These are phyloP conservation scores for Bruguiera sexangula DNA, from an alignment of 345 rosid species.

Conservation along the genomic window DNA sequence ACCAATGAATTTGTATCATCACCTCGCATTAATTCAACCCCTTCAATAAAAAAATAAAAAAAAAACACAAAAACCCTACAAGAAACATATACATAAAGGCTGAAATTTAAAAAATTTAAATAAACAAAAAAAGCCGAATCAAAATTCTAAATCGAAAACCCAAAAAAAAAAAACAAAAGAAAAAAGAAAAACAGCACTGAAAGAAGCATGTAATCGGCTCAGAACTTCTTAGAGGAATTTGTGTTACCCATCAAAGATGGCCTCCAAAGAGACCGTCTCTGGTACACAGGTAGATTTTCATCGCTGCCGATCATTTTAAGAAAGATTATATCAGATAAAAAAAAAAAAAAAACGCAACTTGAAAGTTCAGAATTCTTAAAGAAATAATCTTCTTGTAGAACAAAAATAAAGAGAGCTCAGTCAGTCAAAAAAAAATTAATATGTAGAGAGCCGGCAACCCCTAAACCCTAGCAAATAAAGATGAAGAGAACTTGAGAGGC, in stretches of 20 bases:
- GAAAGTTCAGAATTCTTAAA: too few species aligned
- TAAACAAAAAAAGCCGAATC: not conserved
- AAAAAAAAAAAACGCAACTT: too few species aligned
- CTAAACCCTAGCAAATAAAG: not conserved
- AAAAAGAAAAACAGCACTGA: not conserved
- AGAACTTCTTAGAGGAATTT: conserved; percentile 63
- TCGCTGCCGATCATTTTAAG: conserved; percentile 21
- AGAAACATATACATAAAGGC: too few species aligned
- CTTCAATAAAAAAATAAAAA: not conserved
- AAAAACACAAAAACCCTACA: not conserved
- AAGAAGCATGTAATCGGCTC: conserved; percentile 23
- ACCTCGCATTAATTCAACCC: conserved; percentile 28
- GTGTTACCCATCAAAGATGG: conserved; percentile 42
- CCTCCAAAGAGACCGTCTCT: conserved; percentile 21
- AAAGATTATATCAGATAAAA: too few species aligned
- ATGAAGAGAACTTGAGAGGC: rapidly evolving
- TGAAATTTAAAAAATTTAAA: too few species aligned
- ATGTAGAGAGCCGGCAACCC: too few species aligned
- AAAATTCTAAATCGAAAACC: not conserved
- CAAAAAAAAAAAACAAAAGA: not conserved
- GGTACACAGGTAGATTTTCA: conserved; percentile 35
- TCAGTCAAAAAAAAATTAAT: too few species aligned
- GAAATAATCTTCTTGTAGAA: too few species aligned
- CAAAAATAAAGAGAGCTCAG: not conserved
- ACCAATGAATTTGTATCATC: conserved; percentile 45